phyloP scores from a whole-genome alignment of 331 rosid genomes.

The Arachis monticola region DNA sequence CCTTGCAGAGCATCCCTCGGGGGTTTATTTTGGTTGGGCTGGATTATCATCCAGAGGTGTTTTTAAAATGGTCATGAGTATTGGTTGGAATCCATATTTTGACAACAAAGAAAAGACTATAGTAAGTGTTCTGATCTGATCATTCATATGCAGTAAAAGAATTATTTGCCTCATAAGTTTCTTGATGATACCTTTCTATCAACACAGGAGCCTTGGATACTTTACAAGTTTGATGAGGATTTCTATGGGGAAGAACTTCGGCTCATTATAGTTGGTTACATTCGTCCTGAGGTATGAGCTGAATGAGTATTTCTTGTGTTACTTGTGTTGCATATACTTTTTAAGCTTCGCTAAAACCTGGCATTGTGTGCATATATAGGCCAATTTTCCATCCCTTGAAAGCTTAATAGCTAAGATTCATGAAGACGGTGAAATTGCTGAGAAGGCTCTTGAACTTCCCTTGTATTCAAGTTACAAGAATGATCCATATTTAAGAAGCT shows the following conservation, averaged over 20 bases:
- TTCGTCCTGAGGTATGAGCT: constrained; percentile 80
- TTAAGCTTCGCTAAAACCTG: constrained; percentile 37
- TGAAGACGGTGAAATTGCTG: constrained; percentile 76
- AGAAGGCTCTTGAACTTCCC: constrained; percentile 89
- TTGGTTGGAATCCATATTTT: constrained; percentile 95
- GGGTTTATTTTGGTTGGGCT: constrained; percentile 97
- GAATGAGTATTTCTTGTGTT: background rate
- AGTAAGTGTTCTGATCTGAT: constrained; percentile 54
- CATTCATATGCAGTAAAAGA: constrained; percentile 27
- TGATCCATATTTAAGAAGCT: constrained; percentile 59
- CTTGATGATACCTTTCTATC: constrained; percentile 11
- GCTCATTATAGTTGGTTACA: constrained; percentile 85
- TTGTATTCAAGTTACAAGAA: constrained; percentile 70
- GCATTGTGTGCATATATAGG: constrained; percentile 52
- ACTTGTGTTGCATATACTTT: constrained; percentile 17
- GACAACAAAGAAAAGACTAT: constrained; percentile 86
- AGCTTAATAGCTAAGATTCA: constrained; percentile 80
- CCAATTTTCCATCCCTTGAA: constrained; percentile 80
- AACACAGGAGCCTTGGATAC: constrained; percentile 95
- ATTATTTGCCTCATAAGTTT: constrained; percentile 18
- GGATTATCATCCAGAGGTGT: constrained; percentile 70
- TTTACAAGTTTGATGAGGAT: constrained; percentile 75
- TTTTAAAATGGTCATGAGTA: constrained; percentile 94
- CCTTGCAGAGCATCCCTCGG: constrained; percentile 78
- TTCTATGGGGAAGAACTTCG: constrained; percentile 87